Evolutionary conservation across 73 alveolate species (phyloP).

Genomic region (Paramecium caudatum): DNA sequence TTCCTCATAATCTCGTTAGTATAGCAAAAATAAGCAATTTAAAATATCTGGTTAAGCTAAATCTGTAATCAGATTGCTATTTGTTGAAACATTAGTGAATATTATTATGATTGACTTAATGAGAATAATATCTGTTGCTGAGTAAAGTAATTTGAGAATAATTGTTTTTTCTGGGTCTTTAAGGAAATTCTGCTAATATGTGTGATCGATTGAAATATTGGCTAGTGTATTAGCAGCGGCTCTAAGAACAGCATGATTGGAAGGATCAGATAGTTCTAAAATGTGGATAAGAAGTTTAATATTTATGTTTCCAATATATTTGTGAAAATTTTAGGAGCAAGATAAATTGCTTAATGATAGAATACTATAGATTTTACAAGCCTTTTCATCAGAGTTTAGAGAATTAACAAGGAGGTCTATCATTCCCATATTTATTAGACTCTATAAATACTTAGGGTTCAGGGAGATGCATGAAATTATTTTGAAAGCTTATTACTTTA

Average conservation of each 20-base stretch:
- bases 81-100: constrained; percentile 64
- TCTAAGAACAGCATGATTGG: constrained; percentile 68
- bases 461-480: constrained; percentile 60
- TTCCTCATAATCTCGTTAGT: constrained; percentile 56
- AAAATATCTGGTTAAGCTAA: constrained; percentile 38
- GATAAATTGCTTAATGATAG: constrained; percentile 69
- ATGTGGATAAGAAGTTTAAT: constrained; percentile 69
- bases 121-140: constrained; percentile 47
- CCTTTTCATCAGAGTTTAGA: constrained; percentile 68
- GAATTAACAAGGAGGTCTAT: constrained; percentile 70
- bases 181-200: constrained; percentile 53
- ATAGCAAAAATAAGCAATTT: not conserved
- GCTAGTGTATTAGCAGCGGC: constrained; percentile 79
- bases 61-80: constrained; percentile 64
- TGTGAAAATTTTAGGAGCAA: constrained; percentile 71
- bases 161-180: constrained; percentile 77
- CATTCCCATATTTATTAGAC: constrained; percentile 68
- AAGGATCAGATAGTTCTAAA: constrained; percentile 70
- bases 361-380: constrained; percentile 66
- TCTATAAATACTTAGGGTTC: constrained; percentile 63
- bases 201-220: constrained; percentile 72
- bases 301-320: constrained; percentile 53
- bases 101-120: constrained; percentile 73
- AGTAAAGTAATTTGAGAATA: constrained; percentile 31
- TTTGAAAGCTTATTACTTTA: constrained; percentile 66